phyloP scores from a whole-genome alignment of 176 grass and related monocot species.

The Ensete glaucum region DNA sequence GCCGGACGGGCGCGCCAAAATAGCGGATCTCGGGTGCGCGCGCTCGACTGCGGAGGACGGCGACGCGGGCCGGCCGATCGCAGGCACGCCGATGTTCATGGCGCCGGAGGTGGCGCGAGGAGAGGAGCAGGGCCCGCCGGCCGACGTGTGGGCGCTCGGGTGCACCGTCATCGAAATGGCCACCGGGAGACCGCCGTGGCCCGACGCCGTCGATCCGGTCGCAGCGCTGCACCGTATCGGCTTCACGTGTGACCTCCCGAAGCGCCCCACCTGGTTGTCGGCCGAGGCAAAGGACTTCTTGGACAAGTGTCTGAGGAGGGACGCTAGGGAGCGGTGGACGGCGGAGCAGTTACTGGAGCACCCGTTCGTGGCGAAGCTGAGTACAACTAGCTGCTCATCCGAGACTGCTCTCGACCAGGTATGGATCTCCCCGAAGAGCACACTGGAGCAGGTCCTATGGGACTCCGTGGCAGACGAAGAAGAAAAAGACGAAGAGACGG shows the following conservation, averaged over 20 bases:
- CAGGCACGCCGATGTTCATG: slow-evolving; percentile 11
- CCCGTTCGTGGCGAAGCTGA: neutral
- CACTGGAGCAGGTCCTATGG: slow-evolving; percentile 2
- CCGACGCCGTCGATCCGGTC: neutral
- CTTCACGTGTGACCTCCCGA: neutral
- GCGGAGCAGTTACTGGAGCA: slow-evolving; percentile 8
- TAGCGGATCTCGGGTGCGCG: slow-evolving; percentile 10
- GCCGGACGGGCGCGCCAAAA: neutral
- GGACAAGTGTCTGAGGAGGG: neutral
- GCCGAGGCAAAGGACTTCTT: slow-evolving; percentile 6
- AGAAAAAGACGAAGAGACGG: neutral
- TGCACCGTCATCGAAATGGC: slow-evolving; percentile 13
- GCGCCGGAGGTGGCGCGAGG: slow-evolving; percentile 9
- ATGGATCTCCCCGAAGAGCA: slow-evolving; percentile 11
- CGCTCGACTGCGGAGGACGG: neutral
- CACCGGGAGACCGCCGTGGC: slow-evolving; percentile 3
- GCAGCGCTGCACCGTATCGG: neutral
- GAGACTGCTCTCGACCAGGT: neutral
- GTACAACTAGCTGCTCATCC: neutral
- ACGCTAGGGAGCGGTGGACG: slow-evolving; percentile 2
- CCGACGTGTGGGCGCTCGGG: slow-evolving; percentile 13
- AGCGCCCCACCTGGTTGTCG: slow-evolving; percentile 6
- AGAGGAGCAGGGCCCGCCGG: slow-evolving; percentile 2
- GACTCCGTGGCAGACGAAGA: slow-evolving; percentile 4
- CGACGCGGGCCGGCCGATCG: neutral